Evolutionary conservation across 768 basidiomycete genomes (phyloP).

Genomic region (Psilocybe azurescens): DNA sequence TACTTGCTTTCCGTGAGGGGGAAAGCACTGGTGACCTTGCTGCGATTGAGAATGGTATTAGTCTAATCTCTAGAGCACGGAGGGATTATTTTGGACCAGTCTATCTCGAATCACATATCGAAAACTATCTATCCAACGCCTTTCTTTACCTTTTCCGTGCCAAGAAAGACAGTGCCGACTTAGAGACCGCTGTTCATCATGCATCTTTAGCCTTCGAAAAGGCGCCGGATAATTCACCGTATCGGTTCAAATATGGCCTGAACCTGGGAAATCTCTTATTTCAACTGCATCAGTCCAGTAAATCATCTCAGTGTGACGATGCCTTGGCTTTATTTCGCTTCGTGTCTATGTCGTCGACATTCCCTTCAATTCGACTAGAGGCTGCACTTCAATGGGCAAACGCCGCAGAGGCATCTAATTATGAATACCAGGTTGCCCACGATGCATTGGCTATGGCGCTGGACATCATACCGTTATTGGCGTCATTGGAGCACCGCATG

Average conservation of each 20-base stretch:
- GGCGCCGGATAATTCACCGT: conserved; percentile 5
- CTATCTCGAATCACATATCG: conserved; percentile 4
- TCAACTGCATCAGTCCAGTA: not conserved
- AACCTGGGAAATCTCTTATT: not conserved
- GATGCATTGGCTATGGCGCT: conserved; percentile 1
- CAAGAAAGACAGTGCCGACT: not conserved
- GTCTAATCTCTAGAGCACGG: not conserved
- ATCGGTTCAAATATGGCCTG: not conserved
- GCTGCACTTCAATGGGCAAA: conserved; percentile 10
- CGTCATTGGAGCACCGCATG: conserved; percentile 1
- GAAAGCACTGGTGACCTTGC: not conserved
- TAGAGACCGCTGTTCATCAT: not conserved
- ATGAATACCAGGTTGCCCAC: not conserved
- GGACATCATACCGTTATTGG: conserved; percentile 1
- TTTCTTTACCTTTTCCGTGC: not conserved
- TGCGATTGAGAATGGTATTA: not conserved
- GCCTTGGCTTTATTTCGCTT: not conserved
- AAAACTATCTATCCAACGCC: conserved; percentile 7
- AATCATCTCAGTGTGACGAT: not conserved
- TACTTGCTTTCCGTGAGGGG: not conserved
- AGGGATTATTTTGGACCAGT: conserved; percentile 1
- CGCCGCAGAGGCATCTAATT: not conserved
- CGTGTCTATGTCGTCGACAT: conserved; percentile 2
- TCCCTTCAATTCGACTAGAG: conserved; percentile 4
- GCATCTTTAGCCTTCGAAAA: conserved; percentile 5